These are phyloP conservation scores for Leptodermis oblonga DNA, from an alignment of 257 asterid species.

Conservation along the genomic window DNA sequence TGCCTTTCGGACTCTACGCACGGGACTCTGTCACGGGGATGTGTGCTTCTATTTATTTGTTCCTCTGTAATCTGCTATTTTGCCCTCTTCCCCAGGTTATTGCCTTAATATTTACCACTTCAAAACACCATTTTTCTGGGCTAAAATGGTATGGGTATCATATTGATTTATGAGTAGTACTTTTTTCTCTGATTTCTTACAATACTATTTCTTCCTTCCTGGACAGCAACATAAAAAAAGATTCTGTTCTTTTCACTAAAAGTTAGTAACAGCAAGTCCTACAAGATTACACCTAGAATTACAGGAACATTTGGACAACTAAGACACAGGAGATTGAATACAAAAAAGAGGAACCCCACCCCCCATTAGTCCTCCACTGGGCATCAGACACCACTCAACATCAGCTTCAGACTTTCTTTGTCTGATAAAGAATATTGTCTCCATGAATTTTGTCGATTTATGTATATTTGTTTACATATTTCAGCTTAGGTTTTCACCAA, in stretches of 20 bases:
- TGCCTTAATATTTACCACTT: background rate
- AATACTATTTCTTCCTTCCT: background rate
- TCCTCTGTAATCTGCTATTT: background rate
- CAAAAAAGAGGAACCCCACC: slow-evolving; percentile 8
- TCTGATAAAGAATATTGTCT: slow-evolving; percentile 25
- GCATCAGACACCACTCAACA: slow-evolving; percentile 20
- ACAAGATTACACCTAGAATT: background rate
- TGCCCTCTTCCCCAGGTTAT: slow-evolving; percentile 19
- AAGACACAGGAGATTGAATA: slow-evolving; percentile 18
- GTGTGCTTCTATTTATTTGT: background rate
- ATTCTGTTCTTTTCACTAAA: background rate
- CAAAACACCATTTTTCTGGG: background rate
- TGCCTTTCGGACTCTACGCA: slow-evolving; percentile 29
- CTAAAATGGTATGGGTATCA: background rate
- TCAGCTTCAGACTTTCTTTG: slow-evolving; percentile 20
- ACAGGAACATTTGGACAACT: slow-evolving; percentile 7
- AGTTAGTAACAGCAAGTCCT: slow-evolving; percentile 3
- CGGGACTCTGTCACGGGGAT: slow-evolving; percentile 27
- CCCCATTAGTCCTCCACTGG: slow-evolving; percentile 19
- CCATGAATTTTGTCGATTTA: slow-evolving; percentile 16
- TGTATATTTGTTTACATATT: slow-evolving; percentile 4
- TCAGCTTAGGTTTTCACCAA: too few relatives aligned
- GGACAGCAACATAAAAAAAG: too few relatives aligned
- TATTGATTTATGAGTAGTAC: background rate
- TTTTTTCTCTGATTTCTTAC: background rate